Base-by-base conservation (phyloP, 768 basidiomycete genomes). In the Boletus sp. region DNA sequence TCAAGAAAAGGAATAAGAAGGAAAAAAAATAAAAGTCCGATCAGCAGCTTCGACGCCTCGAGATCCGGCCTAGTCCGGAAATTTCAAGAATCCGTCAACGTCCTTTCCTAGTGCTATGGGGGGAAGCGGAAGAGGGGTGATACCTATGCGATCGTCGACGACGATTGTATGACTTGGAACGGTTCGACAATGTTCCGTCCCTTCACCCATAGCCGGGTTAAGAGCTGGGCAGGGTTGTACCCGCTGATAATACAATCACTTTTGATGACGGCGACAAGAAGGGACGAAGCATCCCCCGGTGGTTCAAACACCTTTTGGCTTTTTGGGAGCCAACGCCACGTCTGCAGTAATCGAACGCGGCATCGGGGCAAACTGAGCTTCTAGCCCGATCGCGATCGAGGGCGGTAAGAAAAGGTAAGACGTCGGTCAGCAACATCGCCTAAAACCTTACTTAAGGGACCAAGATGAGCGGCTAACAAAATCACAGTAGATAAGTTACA, bases 341-440 rank as follows among this genome's bases (percentile, higher is more conserved):
- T 24, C 35, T 58, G 29, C 44, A 28, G 42, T 36, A 37, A 62
- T 53, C 24, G 24, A 24, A 24, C 3, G 24, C 3, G 24, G 24
- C 36, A 49, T 64, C 53, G 47, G 36, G n/a, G 36, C 46, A 20
- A 28, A 50, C 32, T 47, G 47, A 36, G 58, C 63, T 47, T 56
- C 48, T 50, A 29, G 48, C 63, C 53, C 54, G 62, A 63, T 65
- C 63, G 44, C 47, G 62, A 63, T 63, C 62, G 50, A 64, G 53
- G 30, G n/a, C 11, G 30, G 9, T 12, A 47, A 63, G 55, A 63
- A 62, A 44, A 8, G 33, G 15, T 12, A 50, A 63, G 47, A 63
- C 57, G 45, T 52, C 8, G 42, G 8, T 20, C 36, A 15, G 42
- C 17, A 49, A 32, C 36, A 7, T 54, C 32, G 28, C 32, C 28